Base-by-base conservation (phyloP, 257 asterid species). In the Nicotiana attenuata region DNA sequence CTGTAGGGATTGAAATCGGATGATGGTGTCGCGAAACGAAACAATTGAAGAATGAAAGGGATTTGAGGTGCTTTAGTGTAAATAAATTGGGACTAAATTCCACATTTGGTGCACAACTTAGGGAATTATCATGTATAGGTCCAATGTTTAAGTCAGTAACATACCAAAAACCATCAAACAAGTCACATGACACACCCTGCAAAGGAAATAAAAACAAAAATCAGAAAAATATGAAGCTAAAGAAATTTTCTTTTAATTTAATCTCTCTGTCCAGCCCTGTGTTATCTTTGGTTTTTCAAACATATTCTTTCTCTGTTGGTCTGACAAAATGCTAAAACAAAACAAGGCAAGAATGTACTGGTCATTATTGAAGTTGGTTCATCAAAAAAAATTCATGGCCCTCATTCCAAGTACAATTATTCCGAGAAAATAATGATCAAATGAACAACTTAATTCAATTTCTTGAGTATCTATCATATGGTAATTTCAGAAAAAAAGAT, bases 171-270 rank as follows among this genome's bases (percentile, higher is more conserved):
- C 94, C 98, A 88, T 93, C 89, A 82, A 84, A 88, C 2, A 93
- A 83, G 88, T 94, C 99, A 90, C 98, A 96, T 14, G 97, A 88
- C 77, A 94, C 98, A 29, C 99, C 99, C 98, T 96, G 98, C 78
- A 77, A 33, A 71, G 77, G 28, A 22, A 78, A 75, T 5, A 67
- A 67, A 19, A 82, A 61, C 57, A 64, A 38, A 63, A 65, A 84
- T 33, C 81, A 68, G 71, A 45, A 55, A 75, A 8, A 24, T 47
- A 13, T 69, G 77, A 71, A 26, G 71, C 20, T 26, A 65, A 65
- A 13, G 3, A 7, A 57, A 1, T 6, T 5, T 11, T 3, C 61
- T 55, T 55, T 55, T 5, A 55, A 6, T 35, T 47, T 47, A 10
- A 47, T 47, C 53, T 8, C 63, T 73, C 45, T 73, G 63, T 13